These are phyloP conservation scores for Daldinia concentrica DNA, from an alignment of 495 filamentous ascomycete species.

Conservation along the genomic window DNA sequence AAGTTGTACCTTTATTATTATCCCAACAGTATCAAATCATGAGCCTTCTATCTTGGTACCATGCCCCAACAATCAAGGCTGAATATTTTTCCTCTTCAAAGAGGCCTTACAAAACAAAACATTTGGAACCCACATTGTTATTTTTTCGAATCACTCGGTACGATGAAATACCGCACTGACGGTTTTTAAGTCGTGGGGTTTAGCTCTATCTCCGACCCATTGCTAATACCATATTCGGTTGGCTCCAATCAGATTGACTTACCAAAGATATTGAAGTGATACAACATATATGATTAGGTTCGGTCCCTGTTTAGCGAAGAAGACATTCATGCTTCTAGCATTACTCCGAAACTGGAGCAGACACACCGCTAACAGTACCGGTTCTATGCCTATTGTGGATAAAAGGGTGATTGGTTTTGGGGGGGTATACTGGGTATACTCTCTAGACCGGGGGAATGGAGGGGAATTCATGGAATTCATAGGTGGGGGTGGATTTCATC, in stretches of 20 bases:
- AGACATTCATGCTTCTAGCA: not conserved
- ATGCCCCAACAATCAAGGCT: not conserved
- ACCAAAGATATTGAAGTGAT: slow-evolving; percentile 5
- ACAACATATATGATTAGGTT: slow-evolving; percentile 14
- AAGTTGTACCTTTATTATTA: not conserved
- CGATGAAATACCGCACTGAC: slow-evolving; percentile 33
- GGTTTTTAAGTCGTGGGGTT: slow-evolving; percentile 20
- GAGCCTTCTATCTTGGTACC: not conserved
- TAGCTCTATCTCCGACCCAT: slow-evolving; percentile 18
- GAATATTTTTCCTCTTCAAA: not conserved
- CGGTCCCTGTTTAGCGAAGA: slow-evolving; percentile 30
- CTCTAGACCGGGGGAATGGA: slow-evolving; percentile 7
- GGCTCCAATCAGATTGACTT: slow-evolving; percentile 32
- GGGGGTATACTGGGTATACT: not conserved
- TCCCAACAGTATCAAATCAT: not conserved
- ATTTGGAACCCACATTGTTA: not conserved
- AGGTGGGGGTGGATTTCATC: slow-evolving; percentile 3
- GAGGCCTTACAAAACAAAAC: slow-evolving; percentile 2
- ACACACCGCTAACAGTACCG: not conserved
- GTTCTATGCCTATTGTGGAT: slow-evolving; percentile 20
- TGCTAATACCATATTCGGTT: not conserved
- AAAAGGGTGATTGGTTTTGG: slow-evolving; percentile 28
- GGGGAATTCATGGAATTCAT: not conserved
- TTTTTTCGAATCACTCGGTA: slow-evolving; percentile 8
- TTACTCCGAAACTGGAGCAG: slow-evolving; percentile 17